Base-by-base conservation (phyloP, 768 basidiomycete species). In the Asterophora lycoperdoides region DNA sequence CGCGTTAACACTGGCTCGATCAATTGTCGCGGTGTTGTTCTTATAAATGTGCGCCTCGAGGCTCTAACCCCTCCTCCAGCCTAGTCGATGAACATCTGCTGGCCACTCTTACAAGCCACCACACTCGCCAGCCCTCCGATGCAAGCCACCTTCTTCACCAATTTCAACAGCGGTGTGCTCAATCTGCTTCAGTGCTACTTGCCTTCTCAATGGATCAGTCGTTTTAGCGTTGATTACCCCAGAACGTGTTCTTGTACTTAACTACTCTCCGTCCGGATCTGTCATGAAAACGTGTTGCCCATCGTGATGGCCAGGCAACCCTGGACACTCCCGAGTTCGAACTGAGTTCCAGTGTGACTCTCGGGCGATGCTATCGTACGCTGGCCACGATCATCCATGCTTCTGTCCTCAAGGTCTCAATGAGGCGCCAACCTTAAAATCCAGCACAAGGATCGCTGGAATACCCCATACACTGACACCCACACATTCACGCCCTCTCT, bases 351-450 rank as follows among this genome's bases (percentile, higher is more conserved):
- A 40, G 30, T 32, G 3, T 32, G 4, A 32, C 30, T 32, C 33
- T 18, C 38, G n/a, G 8, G 38, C 38, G 32, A 37, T 29, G 19
- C 8, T 35, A 52, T 38, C 30, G 19, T 47, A 36, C 35, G 35
- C 35, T 11, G n/a, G 47, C 9, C 33, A n/a, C 19, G 28, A 17
- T 14, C 38, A 40, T 30, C 29, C 23, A 47, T 48, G 46, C 29
- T 46, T 44, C 26, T 29, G 9, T 18, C 33, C 59, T 19, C 54
- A 50, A 54, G 51, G 57, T 14, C 8, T 10, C 56, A 58, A 58
- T 37, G 60, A 62, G 60, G 60, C 55, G 3, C 40, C 28, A 9
- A 11, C 30, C 40, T 48, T 57, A 61, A 56, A 23, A 57, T 47
- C 18, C 30, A 5, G 26, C 28, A 32, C 20, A 19, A 32, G 23